Evolutionary conservation across 306 rosid species (phyloP), one percentile per base, ranked within the genome.

Genomic region (Cucurbita pepo): DNA sequence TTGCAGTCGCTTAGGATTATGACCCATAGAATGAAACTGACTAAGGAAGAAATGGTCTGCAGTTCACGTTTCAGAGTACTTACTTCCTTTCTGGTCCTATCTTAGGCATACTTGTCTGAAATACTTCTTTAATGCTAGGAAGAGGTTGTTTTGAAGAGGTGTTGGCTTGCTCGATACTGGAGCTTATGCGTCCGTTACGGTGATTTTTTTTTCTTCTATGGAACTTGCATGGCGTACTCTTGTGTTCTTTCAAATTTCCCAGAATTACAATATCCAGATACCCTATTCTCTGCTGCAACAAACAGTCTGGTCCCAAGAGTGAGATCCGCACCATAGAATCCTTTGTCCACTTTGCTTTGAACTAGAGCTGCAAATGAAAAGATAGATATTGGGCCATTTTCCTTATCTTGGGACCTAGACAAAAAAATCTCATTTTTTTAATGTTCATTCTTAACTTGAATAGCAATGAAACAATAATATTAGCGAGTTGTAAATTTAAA

Each of bases 91-190:
- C 67, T 60, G 25, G 41, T 44, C 38, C 69, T 71, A 45, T 10
- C 48, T 61, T 45, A 30, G 62, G 11, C 30, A 21, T 60, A 34
- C 64, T 38, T 45, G 72, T 52, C 43, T 60, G 72, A 75, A 43
- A 77, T 73, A 73, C 50, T 61, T 61, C 77, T 80, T 62, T 72
- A 43, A 77, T 83, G 81, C 60, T 75, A 94, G 99, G 99, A 94
- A 81, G 99, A 94, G 77, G 89, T 94, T 65, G 87, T 61, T 86
- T 75, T 94, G 73, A 94, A 91, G 95, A 91, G 99, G 89, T 94
- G 96, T 54, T 94, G 97, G 99, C 92, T 94, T 59, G 92, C 99
- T 78, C 90, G 87, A 57, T 94, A 94, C 77, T 89, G 99, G 99
- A 82, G 81, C 71, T 82, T 94, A 78, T 91, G 97, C 56, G 84